A percentile compares a stretch with the other conserved stretches of the same genome.
phyloP scores from a whole-genome alignment of 1,284 basidiomycete species.

The Mycosarcoma mackinlayi region DNA sequence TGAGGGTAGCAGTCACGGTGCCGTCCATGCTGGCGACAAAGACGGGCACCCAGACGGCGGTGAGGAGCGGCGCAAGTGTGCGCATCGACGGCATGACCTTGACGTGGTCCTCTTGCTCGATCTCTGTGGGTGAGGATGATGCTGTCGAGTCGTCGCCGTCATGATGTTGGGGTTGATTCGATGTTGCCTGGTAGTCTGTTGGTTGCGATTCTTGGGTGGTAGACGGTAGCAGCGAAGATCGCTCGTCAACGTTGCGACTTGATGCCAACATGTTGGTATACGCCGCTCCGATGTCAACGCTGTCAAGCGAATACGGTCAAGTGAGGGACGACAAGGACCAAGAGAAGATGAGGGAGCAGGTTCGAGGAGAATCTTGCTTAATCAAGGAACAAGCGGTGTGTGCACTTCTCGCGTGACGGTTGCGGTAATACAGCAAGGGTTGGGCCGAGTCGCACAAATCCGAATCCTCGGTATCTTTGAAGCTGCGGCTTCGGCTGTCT shows the following conservation, averaged over 20 bases:
- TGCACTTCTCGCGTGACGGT: background rate
- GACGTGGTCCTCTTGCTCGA: constrained; percentile 27
- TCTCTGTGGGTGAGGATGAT: constrained; percentile 13
- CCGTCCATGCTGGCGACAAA: constrained; percentile 62
- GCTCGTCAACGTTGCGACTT: constrained; percentile 16
- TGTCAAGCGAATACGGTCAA: too few relatives aligned
- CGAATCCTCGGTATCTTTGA: background rate
- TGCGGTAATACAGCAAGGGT: background rate
- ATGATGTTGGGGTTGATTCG: constrained; percentile 5
- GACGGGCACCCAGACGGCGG: constrained; percentile 61
- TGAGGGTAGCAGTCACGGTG: constrained; percentile 67
- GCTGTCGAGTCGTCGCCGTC: constrained; percentile 1
- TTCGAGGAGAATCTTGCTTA: too few relatives aligned
- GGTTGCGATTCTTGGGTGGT: background rate
- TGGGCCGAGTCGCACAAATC: background rate
- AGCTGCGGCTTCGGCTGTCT: too few relatives aligned
- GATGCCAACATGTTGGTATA: constrained; percentile 25
- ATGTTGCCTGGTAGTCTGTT: constrained; percentile 16
- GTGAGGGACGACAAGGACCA: too few relatives aligned
- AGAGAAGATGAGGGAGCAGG: too few relatives aligned
- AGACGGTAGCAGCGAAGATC: constrained; percentile 22
- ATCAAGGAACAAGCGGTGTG: too few relatives aligned
- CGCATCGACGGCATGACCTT: constrained; percentile 46
- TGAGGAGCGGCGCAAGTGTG: constrained; percentile 39
- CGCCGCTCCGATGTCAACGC: too few relatives aligned